Evolutionary conservation across 345 rosid species (phyloP), one percentile per base, ranked within the genome.

Genomic region (Triadica sebifera): DNA sequence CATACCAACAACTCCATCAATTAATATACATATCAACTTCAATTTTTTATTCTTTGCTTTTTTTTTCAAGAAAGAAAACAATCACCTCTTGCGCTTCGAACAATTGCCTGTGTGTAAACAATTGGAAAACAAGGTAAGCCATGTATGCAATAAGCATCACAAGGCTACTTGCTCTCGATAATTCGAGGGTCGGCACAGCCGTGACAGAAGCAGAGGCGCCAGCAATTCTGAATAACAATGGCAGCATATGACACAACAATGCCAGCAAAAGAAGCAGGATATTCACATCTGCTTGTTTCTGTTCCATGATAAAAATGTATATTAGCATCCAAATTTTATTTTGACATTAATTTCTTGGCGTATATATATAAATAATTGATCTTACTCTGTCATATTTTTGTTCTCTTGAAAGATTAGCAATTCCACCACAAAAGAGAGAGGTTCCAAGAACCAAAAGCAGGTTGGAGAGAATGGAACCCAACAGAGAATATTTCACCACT

Each of bases 231-330:
- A 89, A 83, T 73, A 94, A 60, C 84, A 94, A 22, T 4, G 98
- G 98, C 65, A 94, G 74, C 50, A 88, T 61, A 77, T 89, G 88
- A 79, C 98, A 94, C 79, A 94, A 68, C 85, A 92, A 75, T 34
- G 80, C 98, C 61, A 94, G 86, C 41, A 92, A 73, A 65, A 94
- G 84, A 78, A 94, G 72, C 73, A 87, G 76, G 43, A 85, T 82
- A 86, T 92, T 94, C 70, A 91, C 97, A 52, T 92, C 98, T 0
- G 98, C 93, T 86, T 94, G 98, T 77, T 83, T 86, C 98, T 94
- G 93, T 75, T 29, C 34, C 34, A 29, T 29, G 34, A 29, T 29
- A 29, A 29, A 29, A 29, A 29, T 29, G 34, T 29, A 29, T 29
- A 29, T 29, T 29, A 29, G 34, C 34, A 29, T 29, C 1, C 34